phyloP scores from a whole-genome alignment of 768 basidiomycete species.

The Mycena maculata region DNA sequence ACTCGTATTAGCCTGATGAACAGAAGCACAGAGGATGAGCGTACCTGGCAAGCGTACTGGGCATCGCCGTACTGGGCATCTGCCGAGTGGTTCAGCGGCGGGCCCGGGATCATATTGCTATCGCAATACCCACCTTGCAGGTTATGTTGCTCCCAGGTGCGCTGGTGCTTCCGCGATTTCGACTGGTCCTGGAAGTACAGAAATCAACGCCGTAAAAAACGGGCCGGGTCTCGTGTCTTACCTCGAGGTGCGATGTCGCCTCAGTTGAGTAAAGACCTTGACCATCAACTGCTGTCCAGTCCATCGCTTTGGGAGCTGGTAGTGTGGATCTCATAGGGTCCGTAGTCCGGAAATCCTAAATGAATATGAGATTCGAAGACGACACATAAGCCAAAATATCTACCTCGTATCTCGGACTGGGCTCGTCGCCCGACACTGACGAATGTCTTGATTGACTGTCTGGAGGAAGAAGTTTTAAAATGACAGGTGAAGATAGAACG shows the following conservation, averaged over 20 bases:
- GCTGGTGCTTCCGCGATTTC: conserved; percentile 66
- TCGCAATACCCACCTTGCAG: conserved; percentile 51
- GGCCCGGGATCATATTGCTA: not conserved
- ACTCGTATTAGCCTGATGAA: conserved; percentile 34
- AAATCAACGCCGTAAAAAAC: conserved; percentile 11
- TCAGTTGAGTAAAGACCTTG: conserved; percentile 58
- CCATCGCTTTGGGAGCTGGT: conserved; percentile 55
- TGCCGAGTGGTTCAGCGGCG: conserved; percentile 23
- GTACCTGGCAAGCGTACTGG: conserved; percentile 63
- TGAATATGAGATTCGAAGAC: conserved; percentile 5
- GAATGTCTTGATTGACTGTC: conserved; percentile 64
- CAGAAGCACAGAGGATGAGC: conserved; percentile 13
- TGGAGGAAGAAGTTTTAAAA: conserved; percentile 30
- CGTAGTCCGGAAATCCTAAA: conserved; percentile 51
- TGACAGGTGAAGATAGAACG: not conserved
- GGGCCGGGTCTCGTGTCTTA: conserved; percentile 37
- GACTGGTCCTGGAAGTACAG: conserved; percentile 50
- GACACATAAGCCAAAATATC: conserved; percentile 10
- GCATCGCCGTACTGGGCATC: conserved; percentile 46
- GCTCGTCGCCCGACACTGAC: conserved; percentile 62
- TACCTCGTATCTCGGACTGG: conserved; percentile 53
- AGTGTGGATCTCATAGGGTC: conserved; percentile 58
- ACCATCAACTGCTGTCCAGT: conserved; percentile 59
- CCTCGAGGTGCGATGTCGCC: conserved; percentile 57
- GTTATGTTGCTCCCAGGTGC: conserved; percentile 69